phyloP scores from a whole-genome alignment of 768 basidiomycete species.

The Podaxis mareebaensis region DNA sequence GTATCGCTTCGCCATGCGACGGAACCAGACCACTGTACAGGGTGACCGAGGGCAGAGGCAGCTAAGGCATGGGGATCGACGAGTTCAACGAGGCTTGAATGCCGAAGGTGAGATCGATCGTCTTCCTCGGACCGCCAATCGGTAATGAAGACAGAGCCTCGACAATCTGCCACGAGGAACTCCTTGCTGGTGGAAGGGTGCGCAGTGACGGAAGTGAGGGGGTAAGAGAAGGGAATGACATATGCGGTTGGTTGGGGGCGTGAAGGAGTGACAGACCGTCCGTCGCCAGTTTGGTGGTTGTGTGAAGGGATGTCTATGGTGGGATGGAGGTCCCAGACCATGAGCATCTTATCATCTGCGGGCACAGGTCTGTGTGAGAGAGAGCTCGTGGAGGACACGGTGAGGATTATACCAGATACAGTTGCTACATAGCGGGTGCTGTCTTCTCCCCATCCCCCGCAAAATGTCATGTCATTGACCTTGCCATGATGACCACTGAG shows the following conservation, averaged over 20 bases:
- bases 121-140: conserved; percentile 72
- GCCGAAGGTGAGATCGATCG: conserved; percentile 56
- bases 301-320: conserved; percentile 43
- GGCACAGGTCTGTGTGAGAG: conserved; percentile 11
- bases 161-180: conserved; percentile 74
- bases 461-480: conserved; percentile 78
- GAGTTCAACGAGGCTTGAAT: conserved; percentile 68
- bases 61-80: conserved; percentile 67
- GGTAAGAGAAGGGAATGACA: conserved; percentile 70
- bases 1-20: conserved; percentile 73
- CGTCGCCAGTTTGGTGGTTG: conserved; percentile 26
- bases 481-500: conserved; percentile 79
- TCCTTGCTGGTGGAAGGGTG: conserved; percentile 78
- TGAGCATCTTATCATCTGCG: conserved; percentile 78
- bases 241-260: conserved; percentile 77
- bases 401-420: conserved; percentile 58
- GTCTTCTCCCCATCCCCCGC: conserved; percentile 71
- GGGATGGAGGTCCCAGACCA: conserved; percentile 86
- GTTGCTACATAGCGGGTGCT: conserved; percentile 76
- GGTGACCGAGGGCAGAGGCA: conserved; percentile 46
- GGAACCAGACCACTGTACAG: conserved; percentile 52
- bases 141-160: conserved; percentile 73
- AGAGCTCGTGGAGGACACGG: conserved; percentile 8
- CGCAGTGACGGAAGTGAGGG: conserved; percentile 66
- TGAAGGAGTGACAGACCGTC: conserved; percentile 32